Evolutionary conservation across 1,284 basidiomycete species (phyloP).

Genomic region (Coriolopsis trogii): DNA sequence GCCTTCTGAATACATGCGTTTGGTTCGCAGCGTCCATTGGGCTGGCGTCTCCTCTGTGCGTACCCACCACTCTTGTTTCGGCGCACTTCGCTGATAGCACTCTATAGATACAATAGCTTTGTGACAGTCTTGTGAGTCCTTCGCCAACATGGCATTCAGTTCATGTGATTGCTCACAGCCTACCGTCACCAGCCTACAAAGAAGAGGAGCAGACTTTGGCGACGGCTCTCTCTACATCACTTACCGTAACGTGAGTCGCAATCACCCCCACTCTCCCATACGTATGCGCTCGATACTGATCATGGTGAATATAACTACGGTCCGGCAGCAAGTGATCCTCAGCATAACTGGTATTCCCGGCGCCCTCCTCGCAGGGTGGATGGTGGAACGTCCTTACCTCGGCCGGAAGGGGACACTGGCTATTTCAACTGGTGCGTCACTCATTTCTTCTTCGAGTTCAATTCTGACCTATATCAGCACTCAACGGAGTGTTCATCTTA

Average conservation of each 20-base stretch:
- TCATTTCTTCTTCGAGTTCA: neutral
- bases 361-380: slow-evolving; percentile 60
- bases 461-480: slow-evolving; percentile 39
- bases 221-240: slow-evolving; percentile 65
- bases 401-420: slow-evolving; percentile 68
- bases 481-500: slow-evolving; percentile 73
- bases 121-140: slow-evolving; percentile 60
- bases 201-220: slow-evolving; percentile 63
- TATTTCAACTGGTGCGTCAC: slow-evolving; percentile 52
- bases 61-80: too few relatives aligned
- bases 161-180: neutral
- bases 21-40: slow-evolving; percentile 61
- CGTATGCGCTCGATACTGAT: neutral
- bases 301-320: neutral
- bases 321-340: slow-evolving; percentile 62
- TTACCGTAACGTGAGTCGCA: slow-evolving; percentile 60
- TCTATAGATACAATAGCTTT: slow-evolving; percentile 73
- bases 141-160: neutral
- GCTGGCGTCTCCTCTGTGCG: slow-evolving; percentile 73
- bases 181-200: slow-evolving; percentile 46
- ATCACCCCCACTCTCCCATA: neutral
- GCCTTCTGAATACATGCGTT: neutral
- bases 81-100: too few relatives aligned
- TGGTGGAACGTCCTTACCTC: slow-evolving; percentile 59
- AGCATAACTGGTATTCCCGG: slow-evolving; percentile 72